These are phyloP conservation scores for Leccinum fallax DNA, from an alignment of 1,284 basidiomycete species.

Conservation along the genomic window DNA sequence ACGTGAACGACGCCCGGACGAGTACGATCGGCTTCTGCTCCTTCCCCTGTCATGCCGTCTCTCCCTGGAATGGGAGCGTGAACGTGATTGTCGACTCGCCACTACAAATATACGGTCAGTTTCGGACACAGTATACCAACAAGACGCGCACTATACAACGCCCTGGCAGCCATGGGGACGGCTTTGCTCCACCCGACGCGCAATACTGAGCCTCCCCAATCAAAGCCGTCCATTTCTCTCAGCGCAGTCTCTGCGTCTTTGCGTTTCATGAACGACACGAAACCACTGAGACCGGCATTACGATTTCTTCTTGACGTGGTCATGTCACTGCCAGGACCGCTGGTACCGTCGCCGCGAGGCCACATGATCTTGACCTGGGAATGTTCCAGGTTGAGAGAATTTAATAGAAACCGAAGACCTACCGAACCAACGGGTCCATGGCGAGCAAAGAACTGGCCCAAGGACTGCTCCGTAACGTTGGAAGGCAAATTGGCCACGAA, in stretches of 20 bases:
- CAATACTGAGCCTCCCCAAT: constrained; percentile 87
- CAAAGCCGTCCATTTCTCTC: constrained; percentile 85
- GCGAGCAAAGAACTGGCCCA: constrained; percentile 86
- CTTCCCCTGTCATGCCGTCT: constrained; percentile 26
- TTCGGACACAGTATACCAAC: background rate
- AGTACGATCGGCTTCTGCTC: constrained; percentile 43
- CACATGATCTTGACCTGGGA: constrained; percentile 92
- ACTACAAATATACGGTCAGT: constrained; percentile 27
- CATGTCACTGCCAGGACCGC: constrained; percentile 77
- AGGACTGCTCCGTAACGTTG: constrained; percentile 78
- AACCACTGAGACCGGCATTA: constrained; percentile 82
- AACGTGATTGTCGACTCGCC: constrained; percentile 34
- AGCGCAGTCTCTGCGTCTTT: constrained; percentile 88
- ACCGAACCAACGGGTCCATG: constrained; percentile 74
- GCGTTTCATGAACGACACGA: constrained; percentile 94
- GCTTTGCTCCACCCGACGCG: constrained; percentile 96
- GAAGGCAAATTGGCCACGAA: constrained; percentile 91
- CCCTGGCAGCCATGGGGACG: constrained; percentile 78
- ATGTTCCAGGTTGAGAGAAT: background rate
- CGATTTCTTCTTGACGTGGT: constrained; percentile 66
- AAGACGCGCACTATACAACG: constrained; percentile 72
- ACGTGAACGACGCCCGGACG: constrained; percentile 45
- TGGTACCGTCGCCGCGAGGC: constrained; percentile 70
- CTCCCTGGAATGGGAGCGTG: constrained; percentile 35
- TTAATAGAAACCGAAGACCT: constrained; percentile 22